Conservation (phyloP, 768 basidiomycete genomes). For the Boletus vermiculosoides region DNA sequence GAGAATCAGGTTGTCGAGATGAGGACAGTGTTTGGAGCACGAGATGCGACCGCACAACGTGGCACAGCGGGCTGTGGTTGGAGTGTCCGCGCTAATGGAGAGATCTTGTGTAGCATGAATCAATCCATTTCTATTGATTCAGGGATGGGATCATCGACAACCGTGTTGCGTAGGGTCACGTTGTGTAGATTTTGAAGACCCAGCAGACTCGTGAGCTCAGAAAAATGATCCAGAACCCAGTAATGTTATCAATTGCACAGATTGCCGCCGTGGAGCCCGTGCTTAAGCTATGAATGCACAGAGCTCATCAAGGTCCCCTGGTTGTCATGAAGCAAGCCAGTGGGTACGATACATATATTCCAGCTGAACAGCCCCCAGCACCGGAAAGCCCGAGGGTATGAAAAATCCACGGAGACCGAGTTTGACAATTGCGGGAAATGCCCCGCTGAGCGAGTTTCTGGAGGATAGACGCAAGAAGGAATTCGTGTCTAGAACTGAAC, state of each 20-base stretch:
- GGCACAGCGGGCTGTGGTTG: background rate
- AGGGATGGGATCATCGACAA: background rate
- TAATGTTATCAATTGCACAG: background rate
- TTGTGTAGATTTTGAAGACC: background rate
- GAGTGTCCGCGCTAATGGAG: background rate
- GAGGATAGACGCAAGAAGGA: background rate
- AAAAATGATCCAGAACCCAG: background rate
- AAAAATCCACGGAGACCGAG: background rate
- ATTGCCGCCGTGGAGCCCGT: background rate
- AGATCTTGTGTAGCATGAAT: no score
- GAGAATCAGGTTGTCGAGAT: background rate
- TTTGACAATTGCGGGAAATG: background rate
- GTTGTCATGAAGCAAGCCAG: background rate
- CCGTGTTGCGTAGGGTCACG: background rate
- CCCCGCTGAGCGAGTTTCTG: background rate
- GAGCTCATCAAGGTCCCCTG: background rate
- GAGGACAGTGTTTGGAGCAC: background rate
- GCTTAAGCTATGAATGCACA: background rate
- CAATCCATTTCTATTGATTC: background rate
- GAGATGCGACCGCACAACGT: background rate
- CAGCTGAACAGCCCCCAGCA: background rate
- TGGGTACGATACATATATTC: background rate
- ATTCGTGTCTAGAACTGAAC: background rate
- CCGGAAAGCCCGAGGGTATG: background rate
- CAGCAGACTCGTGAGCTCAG: background rate